Evolutionary conservation across 352 stramenopile genomes (phyloP).

Genomic region (Phytophthora brassicae): DNA sequence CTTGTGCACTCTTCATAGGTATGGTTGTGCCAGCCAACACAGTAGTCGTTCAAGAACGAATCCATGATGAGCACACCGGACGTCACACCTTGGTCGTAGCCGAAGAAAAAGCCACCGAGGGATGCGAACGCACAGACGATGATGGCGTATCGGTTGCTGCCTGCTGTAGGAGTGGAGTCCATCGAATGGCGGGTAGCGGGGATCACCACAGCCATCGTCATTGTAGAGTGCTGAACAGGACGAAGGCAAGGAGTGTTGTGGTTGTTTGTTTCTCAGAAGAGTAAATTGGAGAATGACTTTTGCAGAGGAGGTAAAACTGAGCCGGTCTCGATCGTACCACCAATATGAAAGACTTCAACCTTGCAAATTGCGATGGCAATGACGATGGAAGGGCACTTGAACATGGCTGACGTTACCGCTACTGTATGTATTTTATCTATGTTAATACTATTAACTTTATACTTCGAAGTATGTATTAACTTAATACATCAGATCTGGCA

Average conservation of each 20-base stretch:
- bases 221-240: not conserved
- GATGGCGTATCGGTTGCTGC: conserved; percentile 32
- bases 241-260: not conserved
- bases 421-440: too few species aligned
- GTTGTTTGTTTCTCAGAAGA: conserved; percentile 9
- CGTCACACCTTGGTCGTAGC: conserved; percentile 35
- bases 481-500: conserved; percentile 20
- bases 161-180: conserved; percentile 20
- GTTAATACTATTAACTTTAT: too few species aligned
- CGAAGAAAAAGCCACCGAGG: conserved; percentile 39
- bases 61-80: conserved; percentile 38
- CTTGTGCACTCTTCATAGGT: conserved; percentile 31
- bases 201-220: conserved; percentile 16
- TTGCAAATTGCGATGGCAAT: not conserved
- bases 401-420: too few species aligned
- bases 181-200: conserved; percentile 13
- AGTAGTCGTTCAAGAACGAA: conserved; percentile 41
- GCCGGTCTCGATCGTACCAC: not conserved
- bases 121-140: conserved; percentile 34
- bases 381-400: not conserved
- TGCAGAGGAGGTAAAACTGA: not conserved
- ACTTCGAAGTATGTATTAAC: not conserved
- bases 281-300: conserved; percentile 26
- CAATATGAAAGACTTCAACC: not conserved
- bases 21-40: conserved; percentile 39